phyloP scores from a whole-genome alignment of 805 yeast genomes.

The Wickerhamomyces bovis region DNA sequence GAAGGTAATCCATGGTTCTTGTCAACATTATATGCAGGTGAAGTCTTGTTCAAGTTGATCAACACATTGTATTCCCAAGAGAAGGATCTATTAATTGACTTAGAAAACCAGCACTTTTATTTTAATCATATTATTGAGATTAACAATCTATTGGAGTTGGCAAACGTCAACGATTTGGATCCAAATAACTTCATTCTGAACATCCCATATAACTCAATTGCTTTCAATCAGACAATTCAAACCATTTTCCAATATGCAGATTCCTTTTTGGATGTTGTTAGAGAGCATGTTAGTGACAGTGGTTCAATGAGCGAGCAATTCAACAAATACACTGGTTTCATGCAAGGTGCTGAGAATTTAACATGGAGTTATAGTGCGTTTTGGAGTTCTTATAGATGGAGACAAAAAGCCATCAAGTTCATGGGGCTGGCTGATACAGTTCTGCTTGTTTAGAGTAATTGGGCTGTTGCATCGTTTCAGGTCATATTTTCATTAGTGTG shows the following conservation, averaged over 20 bases:
- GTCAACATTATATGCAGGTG: constrained; percentile 64
- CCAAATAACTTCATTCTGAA: constrained; percentile 5
- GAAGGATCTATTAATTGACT: constrained; percentile 38
- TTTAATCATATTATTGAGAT: constrained; percentile 22
- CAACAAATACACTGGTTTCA: constrained; percentile 69
- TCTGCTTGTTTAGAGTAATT: neutral
- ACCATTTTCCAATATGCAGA: constrained; percentile 55
- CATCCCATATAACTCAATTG: constrained; percentile 29
- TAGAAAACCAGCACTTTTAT: constrained; percentile 28
- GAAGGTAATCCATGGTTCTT: constrained; percentile 96
- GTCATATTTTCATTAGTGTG: too few species aligned
- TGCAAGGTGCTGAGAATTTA: constrained; percentile 82
- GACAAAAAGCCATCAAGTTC: constrained; percentile 35
- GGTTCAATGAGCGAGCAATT: constrained; percentile 89
- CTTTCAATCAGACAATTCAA: constrained; percentile 39
- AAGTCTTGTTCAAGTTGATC: constrained; percentile 51
- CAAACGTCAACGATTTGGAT: neutral
- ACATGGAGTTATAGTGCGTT: constrained; percentile 90
- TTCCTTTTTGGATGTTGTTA: constrained; percentile 54
- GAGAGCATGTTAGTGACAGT: constrained; percentile 52
- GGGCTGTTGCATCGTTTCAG: too few species aligned
- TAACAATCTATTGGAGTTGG: constrained; percentile 3
- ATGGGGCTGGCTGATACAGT: constrained; percentile 3
- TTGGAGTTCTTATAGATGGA: constrained; percentile 64
- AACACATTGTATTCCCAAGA: constrained; percentile 34